phyloP scores from a whole-genome alignment of 495 filamentous ascomycete species.

The Penicillium macrosclerotiorum region DNA sequence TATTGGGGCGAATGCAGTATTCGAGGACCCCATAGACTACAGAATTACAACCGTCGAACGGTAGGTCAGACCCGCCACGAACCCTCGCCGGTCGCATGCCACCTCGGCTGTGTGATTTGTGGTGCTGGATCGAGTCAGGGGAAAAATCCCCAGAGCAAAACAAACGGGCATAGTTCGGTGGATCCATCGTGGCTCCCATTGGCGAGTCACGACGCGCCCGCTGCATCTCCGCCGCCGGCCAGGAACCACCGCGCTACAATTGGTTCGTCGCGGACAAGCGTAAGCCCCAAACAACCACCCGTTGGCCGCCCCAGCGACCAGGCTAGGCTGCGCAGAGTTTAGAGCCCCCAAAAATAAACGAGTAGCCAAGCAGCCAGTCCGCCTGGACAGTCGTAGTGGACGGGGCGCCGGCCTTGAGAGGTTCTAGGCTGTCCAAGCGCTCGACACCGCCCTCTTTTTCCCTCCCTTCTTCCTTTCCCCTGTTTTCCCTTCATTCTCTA shows the following conservation, averaged over 20 bases:
- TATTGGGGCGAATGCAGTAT: too few species aligned
- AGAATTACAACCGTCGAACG: too few species aligned
- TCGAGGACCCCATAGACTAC: too few species aligned
- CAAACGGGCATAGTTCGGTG: conserved; percentile 8
- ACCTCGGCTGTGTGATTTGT: conserved; percentile 1
- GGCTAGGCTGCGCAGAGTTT: conserved; percentile 7
- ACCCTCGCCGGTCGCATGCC: conserved; percentile 1
- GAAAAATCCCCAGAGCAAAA: conserved; percentile 5
- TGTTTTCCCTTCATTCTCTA: conserved; percentile 48
- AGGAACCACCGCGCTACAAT: conserved; percentile 2
- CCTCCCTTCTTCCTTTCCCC: conserved; percentile 28
- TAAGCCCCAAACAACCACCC: background rate
- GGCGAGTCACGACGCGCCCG: conserved; percentile 6
- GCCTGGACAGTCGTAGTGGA: background rate
- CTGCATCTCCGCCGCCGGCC: background rate
- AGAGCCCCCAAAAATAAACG: conserved; percentile 18
- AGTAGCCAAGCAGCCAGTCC: background rate
- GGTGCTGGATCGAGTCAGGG: background rate
- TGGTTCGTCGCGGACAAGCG: background rate
- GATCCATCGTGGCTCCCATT: background rate
- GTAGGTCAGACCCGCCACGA: too few species aligned
- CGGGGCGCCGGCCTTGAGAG: background rate
- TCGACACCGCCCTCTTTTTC: conserved; percentile 15
- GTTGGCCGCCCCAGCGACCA: background rate
- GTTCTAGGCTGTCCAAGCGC: conserved; percentile 2